Base-by-base conservation (phyloP, 495 filamentous ascomycete species). In the Penicillium salamii region DNA sequence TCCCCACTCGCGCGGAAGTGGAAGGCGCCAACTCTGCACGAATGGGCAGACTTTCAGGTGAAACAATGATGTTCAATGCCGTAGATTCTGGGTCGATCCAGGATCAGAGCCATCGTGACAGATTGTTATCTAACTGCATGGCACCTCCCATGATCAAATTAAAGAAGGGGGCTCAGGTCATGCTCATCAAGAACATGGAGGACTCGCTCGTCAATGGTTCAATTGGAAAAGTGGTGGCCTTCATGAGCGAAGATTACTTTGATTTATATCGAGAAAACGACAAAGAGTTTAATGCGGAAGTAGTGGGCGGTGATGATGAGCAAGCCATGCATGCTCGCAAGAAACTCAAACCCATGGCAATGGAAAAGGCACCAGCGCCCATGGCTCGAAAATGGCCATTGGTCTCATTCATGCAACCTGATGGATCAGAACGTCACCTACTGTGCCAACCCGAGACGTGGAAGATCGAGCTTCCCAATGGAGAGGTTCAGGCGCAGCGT, bases 121-220 rank as follows among this genome's bases (percentile, higher is more conserved):
- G 82, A 64, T 69, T 97, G 1, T 75, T 98, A 0, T 58, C 79
- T 2, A 95, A 89, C 62, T 96, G 93, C 82, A 97, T 98, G 90
- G 92, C 91, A 0, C 90, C 93, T 3, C 77, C 77, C 23, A 53
- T 59, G 1, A 80, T 97, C 14, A 78, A 85, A 37, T 74, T 98
- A 35, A 97, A 96, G 68, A 88, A 92, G 56, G 90, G 90, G 14
- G 85, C 91, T 0, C 95, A 97, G 62, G 95, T 98, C 21, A 97
- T 98, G 93, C 70, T 98, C n/a, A 96, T 97, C 77, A 98, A 98
- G 62, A 98, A 98, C 60, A 84, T 96, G 74, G 93, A 98, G 65
- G 92, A 96, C 2, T 81, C 78, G 0, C 81, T 97, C 2, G 93
- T 97, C 48, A 98, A 98, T 54, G 93, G 93, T 4, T 95, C 93